A percentile compares a stretch with the other conserved stretches of the same genome.
Evolutionary conservation across 2,329 filamentous ascomycete genomes (phyloP).

Genomic region (Taxawa tesnikishii): DNA sequence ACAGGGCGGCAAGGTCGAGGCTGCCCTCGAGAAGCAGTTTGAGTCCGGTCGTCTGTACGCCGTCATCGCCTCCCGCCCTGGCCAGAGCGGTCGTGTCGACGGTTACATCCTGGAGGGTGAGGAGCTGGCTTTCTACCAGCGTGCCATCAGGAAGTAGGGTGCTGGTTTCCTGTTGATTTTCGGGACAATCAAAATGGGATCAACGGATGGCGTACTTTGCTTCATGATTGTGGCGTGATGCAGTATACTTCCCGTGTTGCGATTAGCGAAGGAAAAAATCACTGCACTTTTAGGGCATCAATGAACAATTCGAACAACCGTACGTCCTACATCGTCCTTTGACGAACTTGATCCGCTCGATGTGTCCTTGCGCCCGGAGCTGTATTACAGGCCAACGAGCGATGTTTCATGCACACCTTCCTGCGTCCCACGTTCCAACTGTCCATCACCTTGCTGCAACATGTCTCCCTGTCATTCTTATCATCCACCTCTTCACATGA

Average conservation of each 20-base stretch:
- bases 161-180: not conserved
- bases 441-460: too few species aligned
- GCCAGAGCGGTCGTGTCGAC: slow-evolving; percentile 92
- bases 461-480: too few species aligned
- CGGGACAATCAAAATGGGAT: not conserved
- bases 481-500: too few species aligned
- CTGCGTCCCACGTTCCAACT: too few species aligned
- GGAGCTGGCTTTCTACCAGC: slow-evolving; percentile 99
- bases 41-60: slow-evolving; percentile 97
- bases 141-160: slow-evolving; percentile 93
- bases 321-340: too few species aligned
- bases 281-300: not conserved
- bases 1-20: slow-evolving; percentile 82
- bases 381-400: too few species aligned
- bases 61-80: slow-evolving; percentile 82
- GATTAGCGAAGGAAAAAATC: not conserved
- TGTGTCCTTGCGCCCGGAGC: too few species aligned
- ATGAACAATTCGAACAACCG: not conserved
- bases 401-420: too few species aligned
- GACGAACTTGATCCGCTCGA: too few species aligned
- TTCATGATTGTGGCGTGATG: not conserved
- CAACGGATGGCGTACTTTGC: not conserved
- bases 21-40: slow-evolving; percentile 92
- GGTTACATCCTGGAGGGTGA: slow-evolving; percentile 99
- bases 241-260: not conserved